Evolutionary conservation across 1,139 yeast genomes (phyloP).

Genomic region (Candida pseudocylindracea): DNA sequence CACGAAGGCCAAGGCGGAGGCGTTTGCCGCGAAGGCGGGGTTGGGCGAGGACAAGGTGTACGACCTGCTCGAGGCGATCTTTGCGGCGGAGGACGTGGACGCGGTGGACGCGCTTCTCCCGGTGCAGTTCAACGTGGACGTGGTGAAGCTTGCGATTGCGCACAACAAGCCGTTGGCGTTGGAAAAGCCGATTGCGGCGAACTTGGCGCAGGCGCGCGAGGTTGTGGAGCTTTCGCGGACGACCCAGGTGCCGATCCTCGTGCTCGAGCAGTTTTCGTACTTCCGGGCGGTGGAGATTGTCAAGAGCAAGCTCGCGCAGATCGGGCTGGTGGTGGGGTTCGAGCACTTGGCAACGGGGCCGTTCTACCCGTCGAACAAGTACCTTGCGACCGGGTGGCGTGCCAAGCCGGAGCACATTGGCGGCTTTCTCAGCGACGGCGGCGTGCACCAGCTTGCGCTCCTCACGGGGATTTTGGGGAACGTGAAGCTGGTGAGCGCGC

Average conservation of each 20-base stretch:
- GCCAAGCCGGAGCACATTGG: conserved; percentile 77
- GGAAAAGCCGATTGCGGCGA: conserved; percentile 88
- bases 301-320: conserved; percentile 31
- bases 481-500: conserved; percentile 45
- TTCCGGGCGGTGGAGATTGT: conserved; percentile 31
- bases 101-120: conserved; percentile 74
- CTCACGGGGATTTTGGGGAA: conserved; percentile 68
- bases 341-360: conserved; percentile 70
- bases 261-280: conserved; percentile 75
- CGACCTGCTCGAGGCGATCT: conserved; percentile 39
- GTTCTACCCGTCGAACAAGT: conserved; percentile 40
- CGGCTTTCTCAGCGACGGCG: conserved; percentile 82
- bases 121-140: conserved; percentile 51
- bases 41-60: conserved; percentile 29
- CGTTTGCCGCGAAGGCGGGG: conserved; percentile 45
- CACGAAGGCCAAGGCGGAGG: conserved; percentile 61
- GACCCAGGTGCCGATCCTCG: conserved; percentile 42
- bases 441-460: conserved; percentile 82
- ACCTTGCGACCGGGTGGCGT: conserved; percentile 65
- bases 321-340: conserved; percentile 60
- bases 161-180: conserved; percentile 57
- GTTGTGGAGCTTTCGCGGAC: conserved; percentile 42
- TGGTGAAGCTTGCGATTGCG: conserved; percentile 41
- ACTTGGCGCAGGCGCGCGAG: conserved; percentile 53
- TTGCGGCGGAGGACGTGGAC: conserved; percentile 42